Conservation (phyloP, 2,329 filamentous ascomycete genomes). For the Cylindrodendrum hubeiense region DNA sequence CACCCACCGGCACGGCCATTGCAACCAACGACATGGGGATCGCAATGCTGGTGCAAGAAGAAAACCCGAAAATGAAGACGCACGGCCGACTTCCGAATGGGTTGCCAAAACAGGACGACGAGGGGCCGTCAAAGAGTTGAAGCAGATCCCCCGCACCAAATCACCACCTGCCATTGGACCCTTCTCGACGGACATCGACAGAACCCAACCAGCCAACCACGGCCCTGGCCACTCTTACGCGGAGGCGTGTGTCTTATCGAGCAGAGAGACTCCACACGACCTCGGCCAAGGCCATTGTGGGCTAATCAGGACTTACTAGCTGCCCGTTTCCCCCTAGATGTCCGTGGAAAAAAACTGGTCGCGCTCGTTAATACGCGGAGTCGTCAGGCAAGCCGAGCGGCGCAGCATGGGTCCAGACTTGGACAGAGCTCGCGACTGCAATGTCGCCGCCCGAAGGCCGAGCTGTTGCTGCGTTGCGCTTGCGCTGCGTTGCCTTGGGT, state of each 20-base stretch:
- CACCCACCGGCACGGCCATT: not conserved
- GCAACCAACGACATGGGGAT: not conserved
- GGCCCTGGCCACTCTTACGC: not conserved
- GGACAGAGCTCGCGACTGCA: not conserved
- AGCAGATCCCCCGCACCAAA: slow-evolving; percentile 10
- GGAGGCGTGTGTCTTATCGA: slow-evolving; percentile 10
- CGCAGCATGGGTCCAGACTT: not conserved
- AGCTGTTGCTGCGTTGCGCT: not conserved
- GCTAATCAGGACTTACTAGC: slow-evolving; percentile 1
- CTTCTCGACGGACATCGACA: not conserved
- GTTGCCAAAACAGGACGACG: not conserved
- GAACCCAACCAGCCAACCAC: not conserved
- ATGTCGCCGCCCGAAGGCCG: slow-evolving; percentile 15
- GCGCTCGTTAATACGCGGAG: not conserved
- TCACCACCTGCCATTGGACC: slow-evolving; percentile 4
- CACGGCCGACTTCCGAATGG: not conserved
- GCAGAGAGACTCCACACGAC: slow-evolving; percentile 18
- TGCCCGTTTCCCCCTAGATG: not conserved
- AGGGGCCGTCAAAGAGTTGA: not conserved
- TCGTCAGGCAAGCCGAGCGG: not conserved
- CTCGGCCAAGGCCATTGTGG: slow-evolving; percentile 1
- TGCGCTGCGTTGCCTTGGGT: not conserved
- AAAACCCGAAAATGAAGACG: not conserved
- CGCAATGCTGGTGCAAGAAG: not conserved
- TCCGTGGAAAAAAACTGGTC: not conserved